Conservation (phyloP, 2,329 filamentous ascomycete genomes). For the Thelonectria rubi region DNA sequence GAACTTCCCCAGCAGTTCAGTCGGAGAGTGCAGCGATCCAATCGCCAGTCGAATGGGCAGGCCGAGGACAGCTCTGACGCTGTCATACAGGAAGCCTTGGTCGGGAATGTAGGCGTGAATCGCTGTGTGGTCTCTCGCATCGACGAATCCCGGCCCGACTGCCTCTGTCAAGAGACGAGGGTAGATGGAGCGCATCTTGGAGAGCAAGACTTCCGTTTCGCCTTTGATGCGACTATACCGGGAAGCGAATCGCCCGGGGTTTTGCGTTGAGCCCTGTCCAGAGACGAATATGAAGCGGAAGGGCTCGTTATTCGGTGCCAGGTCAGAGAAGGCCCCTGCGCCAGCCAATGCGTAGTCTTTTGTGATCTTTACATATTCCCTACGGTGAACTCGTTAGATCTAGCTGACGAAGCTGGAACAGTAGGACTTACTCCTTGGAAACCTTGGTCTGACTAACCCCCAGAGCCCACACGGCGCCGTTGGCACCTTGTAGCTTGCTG, state of each 20-base stretch:
- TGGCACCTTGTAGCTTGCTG: slow-evolving; percentile 67
- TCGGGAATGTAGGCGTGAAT: slow-evolving; percentile 55
- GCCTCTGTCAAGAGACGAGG: slow-evolving; percentile 63
- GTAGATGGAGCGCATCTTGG: slow-evolving; percentile 57
- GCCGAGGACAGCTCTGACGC: slow-evolving; percentile 32
- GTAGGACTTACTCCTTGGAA: slow-evolving; percentile 60
- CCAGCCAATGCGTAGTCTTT: slow-evolving; percentile 71
- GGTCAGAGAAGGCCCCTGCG: slow-evolving; percentile 64
- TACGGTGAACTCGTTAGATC: background rate
- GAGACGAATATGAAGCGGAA: slow-evolving; percentile 80
- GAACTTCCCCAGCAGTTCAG: slow-evolving; percentile 54
- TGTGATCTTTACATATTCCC: slow-evolving; percentile 70
- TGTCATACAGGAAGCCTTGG: slow-evolving; percentile 30
- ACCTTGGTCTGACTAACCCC: slow-evolving; percentile 71
- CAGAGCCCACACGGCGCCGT: slow-evolving; percentile 77
- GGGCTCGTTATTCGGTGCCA: slow-evolving; percentile 54
- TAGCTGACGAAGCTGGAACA: background rate
- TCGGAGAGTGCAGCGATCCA: slow-evolving; percentile 51
- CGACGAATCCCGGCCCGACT: slow-evolving; percentile 68
- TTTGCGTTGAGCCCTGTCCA: slow-evolving; percentile 67
- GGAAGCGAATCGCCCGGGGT: slow-evolving; percentile 63
- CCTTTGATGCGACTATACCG: slow-evolving; percentile 74
- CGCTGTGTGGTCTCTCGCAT: slow-evolving; percentile 53
- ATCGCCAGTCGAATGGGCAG: slow-evolving; percentile 37
- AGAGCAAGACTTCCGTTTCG: slow-evolving; percentile 67